phyloP scores from a whole-genome alignment of 805 yeast species.

The Wickerhamomyces sydowiorum region DNA sequence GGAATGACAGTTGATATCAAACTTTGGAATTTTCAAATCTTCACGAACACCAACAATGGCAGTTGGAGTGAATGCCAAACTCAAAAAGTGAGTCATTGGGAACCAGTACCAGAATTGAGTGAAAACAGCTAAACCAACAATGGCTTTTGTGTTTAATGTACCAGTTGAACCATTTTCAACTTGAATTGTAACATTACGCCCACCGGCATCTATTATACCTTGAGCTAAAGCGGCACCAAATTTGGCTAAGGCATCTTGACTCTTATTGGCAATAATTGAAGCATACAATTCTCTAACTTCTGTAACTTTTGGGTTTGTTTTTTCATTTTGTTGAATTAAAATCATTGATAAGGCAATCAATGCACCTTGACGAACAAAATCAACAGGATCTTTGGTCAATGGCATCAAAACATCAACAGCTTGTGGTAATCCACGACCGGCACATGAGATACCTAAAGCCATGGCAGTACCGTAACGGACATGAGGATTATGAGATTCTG shows the following conservation, averaged over 20 bases:
- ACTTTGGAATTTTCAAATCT: slow-evolving; percentile 82
- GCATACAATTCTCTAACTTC: slow-evolving; percentile 70
- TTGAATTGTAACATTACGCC: slow-evolving; percentile 92
- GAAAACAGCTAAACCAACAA: slow-evolving; percentile 87
- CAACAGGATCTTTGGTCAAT: slow-evolving; percentile 87
- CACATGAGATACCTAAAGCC: slow-evolving; percentile 96
- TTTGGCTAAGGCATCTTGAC: slow-evolving; percentile 94
- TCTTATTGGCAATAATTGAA: slow-evolving; percentile 75
- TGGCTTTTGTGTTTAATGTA: slow-evolving; percentile 83
- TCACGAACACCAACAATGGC: slow-evolving; percentile 80
- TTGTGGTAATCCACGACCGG: slow-evolving; percentile 83
- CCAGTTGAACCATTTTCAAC: slow-evolving; percentile 86
- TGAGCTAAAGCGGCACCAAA: slow-evolving; percentile 97
- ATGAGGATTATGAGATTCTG: slow-evolving; percentile 95
- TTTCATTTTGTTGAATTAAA: slow-evolving; percentile 82
- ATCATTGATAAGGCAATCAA: slow-evolving; percentile 89
- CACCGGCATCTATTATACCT: slow-evolving; percentile 98
- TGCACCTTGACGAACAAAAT: slow-evolving; percentile 98
- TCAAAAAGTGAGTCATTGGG: slow-evolving; percentile 90
- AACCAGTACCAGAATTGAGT: slow-evolving; percentile 98
- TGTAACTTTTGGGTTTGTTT: slow-evolving; percentile 72
- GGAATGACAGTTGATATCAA: slow-evolving; percentile 74
- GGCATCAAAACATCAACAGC: slow-evolving; percentile 94
- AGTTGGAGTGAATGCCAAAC: slow-evolving; percentile 90
- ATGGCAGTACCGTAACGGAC: slow-evolving; percentile 97